A percentile compares a stretch with the other conserved stretches of the same genome.
These are phyloP conservation scores for Emericellopsis terricola DNA, from an alignment of 495 filamentous ascomycete genomes.

Conservation along the genomic window DNA sequence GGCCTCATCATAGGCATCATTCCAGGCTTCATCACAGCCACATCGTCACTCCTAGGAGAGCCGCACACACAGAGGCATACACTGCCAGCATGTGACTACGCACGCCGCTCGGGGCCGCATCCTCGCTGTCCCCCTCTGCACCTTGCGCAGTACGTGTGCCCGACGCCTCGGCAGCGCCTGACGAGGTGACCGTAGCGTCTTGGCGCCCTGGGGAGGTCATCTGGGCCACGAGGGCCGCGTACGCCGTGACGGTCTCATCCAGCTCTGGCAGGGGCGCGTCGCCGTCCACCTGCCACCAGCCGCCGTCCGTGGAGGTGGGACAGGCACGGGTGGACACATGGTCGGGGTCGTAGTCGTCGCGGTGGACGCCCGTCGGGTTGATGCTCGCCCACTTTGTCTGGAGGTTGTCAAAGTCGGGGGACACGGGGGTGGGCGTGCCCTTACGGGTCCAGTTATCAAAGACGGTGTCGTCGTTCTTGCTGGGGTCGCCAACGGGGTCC, in stretches of 20 bases:
- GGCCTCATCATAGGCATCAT: no score
- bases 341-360: constrained; percentile 41
- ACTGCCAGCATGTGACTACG: no score
- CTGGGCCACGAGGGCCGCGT: no score
- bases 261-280: constrained; percentile 50
- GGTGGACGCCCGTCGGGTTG: constrained; percentile 45
- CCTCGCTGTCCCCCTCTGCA: no score
- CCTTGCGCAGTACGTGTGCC: neutral
- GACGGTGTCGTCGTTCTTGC: constrained; percentile 29
- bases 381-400: constrained; percentile 60
- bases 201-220: no score
- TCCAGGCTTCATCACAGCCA: no score
- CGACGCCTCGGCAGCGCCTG: neutral
- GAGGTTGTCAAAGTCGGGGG: constrained; percentile 63
- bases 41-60: no score
- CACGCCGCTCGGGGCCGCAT: no score
- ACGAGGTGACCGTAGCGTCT: no score
- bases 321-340: constrained; percentile 45
- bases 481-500: constrained; percentile 25
- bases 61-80: no score
- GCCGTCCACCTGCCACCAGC: constrained; percentile 51
- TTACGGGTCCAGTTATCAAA: constrained; percentile 47
- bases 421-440: constrained; percentile 57
- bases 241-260: constrained; percentile 37
- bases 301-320: constrained; percentile 46